Percentiles rank a stretch among this genome's conserved stretches.
These are phyloP conservation scores for Selenicereus undatus DNA, from an alignment of 148 eudicot species.

Conservation along the genomic window DNA sequence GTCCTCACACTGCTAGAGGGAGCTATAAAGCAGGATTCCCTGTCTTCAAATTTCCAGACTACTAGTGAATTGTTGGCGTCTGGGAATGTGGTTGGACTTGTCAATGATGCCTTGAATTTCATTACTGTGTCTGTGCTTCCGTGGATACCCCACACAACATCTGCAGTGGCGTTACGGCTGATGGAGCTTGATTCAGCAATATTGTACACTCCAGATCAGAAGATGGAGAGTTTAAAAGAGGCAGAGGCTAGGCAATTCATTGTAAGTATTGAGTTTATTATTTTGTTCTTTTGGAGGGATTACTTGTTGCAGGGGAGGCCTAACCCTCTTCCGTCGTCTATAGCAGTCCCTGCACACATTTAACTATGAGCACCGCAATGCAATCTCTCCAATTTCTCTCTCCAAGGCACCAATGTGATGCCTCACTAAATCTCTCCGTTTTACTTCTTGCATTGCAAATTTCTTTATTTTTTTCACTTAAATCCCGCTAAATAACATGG, in stretches of 20 bases:
- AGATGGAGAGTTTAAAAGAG: constrained; percentile 38
- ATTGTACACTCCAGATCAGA: constrained; percentile 49
- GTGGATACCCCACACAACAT: constrained; percentile 82
- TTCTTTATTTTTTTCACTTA: too few species aligned
- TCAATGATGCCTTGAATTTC: constrained; percentile 21
- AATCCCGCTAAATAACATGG: too few species aligned
- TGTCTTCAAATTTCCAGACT: constrained; percentile 55
- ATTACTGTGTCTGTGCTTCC: constrained; percentile 60
- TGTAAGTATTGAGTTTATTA: constrained; percentile 36
- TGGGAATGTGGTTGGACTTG: constrained; percentile 28
- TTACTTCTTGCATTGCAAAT: too few species aligned
- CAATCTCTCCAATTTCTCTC: too few species aligned
- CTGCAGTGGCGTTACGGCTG: constrained; percentile 80
- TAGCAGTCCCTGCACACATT: too few species aligned
- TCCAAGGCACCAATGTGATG: too few species aligned
- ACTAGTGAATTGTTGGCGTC: constrained; percentile 52
- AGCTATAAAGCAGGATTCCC: constrained; percentile 54
- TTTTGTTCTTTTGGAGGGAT: too few species aligned
- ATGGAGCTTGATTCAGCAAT: constrained; percentile 82
- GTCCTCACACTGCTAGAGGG: constrained; percentile 60
- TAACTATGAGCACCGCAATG: too few species aligned
- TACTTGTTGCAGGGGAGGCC: too few species aligned
- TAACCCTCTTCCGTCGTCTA: too few species aligned
- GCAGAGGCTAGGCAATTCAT: constrained; percentile 40
- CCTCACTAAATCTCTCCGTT: too few species aligned